Base-by-base conservation (phyloP, 345 rosid genomes). In the Cardamine occulta region DNA sequence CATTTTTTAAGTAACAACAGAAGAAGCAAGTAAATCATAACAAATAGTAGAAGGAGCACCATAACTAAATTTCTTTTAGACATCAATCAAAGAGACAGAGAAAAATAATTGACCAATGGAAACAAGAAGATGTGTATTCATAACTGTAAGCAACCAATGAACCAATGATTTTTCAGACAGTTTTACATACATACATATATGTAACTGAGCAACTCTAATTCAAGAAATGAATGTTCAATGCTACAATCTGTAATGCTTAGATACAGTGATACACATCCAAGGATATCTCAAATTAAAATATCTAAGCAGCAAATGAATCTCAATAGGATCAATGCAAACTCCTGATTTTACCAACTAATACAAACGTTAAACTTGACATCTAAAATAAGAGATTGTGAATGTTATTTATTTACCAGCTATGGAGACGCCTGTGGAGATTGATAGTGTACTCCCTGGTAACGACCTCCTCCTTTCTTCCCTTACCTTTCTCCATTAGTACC, bases 361-460 rank as follows among this genome's bases (percentile, higher is more conserved):
- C 4, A 10, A 10, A 10, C 13, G 4, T 2, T 10, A 10, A 39
- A 12, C 44, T 3, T 39, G 1, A 12, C 14, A 13, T 3, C 12
- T 40, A 12, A 40, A 40, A 40, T 40, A 7, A 1, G 13, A 40
- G 6, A 13, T 42, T 13, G 47, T 42, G 17, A 42, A 42, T 42
- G 1, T 13, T 40, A 14, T 15, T 47, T 76, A 1, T 1, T 34
- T 28, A 89, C 94, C 94, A 89, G 79, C 90, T 85, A 73, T 87
- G 94, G 23, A 89, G 77, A 57, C 94, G 87, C 83, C 84, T 87
- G 88, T 89, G 92, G 15, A 89, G 90, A 79, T 89, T 89, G 74
- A 89, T 77, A 65, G 90, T 86, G 78, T 86, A 89, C 81, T 89
- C 94, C 31, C 94, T 79, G n/a, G 91, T 86, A 13, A 89, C 91